Base-by-base conservation (phyloP, 106 monocot species). In the Platanthera zijinensis region DNA sequence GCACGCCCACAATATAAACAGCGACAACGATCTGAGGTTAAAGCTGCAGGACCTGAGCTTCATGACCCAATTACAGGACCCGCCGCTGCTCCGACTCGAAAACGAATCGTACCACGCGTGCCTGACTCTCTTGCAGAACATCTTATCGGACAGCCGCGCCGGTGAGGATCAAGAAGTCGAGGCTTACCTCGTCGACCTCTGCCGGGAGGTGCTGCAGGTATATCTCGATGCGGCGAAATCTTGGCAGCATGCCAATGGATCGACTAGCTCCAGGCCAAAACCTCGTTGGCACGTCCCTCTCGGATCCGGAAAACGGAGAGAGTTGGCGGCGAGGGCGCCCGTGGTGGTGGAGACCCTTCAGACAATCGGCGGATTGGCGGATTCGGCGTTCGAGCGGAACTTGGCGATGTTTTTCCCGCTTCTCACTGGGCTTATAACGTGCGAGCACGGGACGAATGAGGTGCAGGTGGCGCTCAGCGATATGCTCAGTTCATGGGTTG, bases 51-150 rank as follows among this genome's bases (percentile, higher is more conserved):
- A 95, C 52, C 74, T 92, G 50, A 89, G 92, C 15, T 82, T 86
- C 45, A 83, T 90, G 83, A 95, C 92, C 64, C 95, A 95, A 79
- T 92, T 95, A 87, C 95, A 95, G 78, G 95, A 95, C 71, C 95
- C 95, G 15, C 92, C 95, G 0, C 51, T 95, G 68, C 79, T 95
- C 3, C 95, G 95, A 10, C 90, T 95, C 14, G 95, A 95, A 76
- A 95, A 92, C 4, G 95, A 95, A 74, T 84, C 95, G 3, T 92
- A 95, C 50, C 92, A 87, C 64, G 56, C 83, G 68, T 92, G 92
- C 78, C 92, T 95, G 57, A 82, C 83, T 71, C 74, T 95, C 15
- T 68, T 95, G 8, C 95, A 90, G 62, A 92, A 88, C 73, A 78
- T 92, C 52, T 53, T 84, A 2, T 4, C 72, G n/a, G 89, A 95